Evolutionary conservation across 352 stramenopile species (phyloP).

Genomic region (Phytopythium delawarense): DNA sequence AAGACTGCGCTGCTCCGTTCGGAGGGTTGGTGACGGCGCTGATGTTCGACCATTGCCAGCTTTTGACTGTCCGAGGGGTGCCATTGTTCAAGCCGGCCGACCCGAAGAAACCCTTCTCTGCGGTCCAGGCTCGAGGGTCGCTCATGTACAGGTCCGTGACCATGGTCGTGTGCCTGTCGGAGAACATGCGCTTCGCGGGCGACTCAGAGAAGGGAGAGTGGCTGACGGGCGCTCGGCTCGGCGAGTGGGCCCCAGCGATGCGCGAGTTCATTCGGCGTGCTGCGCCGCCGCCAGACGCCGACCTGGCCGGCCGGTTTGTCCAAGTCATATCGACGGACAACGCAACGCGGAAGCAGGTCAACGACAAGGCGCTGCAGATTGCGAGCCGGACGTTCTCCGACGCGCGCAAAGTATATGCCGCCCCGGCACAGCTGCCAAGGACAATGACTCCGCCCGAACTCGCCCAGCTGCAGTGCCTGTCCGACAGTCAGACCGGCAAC

Average conservation of each 20-base stretch:
- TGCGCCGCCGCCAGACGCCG: too few species aligned
- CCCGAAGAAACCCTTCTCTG: not conserved
- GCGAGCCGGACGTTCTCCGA: too few species aligned
- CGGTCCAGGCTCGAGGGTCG: not conserved
- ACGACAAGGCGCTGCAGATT: not conserved
- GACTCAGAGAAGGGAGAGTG: not conserved
- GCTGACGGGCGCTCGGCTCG: too few species aligned
- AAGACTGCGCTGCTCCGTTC: slow-evolving; percentile 10
- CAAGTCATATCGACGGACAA: not conserved
- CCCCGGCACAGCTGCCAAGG: not conserved
- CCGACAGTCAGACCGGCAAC: slow-evolving; percentile 8
- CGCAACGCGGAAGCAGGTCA: not conserved
- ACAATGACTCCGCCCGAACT: slow-evolving; percentile 1
- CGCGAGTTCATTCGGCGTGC: not conserved
- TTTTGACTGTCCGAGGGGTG: not conserved
- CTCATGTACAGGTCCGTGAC: not conserved
- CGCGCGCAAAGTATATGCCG: not conserved
- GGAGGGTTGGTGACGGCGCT: slow-evolving; percentile 6
- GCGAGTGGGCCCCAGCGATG: not conserved
- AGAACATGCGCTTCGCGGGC: not conserved
- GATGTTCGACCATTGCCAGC: slow-evolving; percentile 18
- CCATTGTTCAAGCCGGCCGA: slow-evolving; percentile 11
- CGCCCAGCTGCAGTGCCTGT: not conserved
- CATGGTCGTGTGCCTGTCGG: not conserved
- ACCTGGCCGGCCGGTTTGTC: not conserved